phyloP scores from a whole-genome alignment of 2,329 filamentous ascomycete species.

The Trichoderma asperellum region DNA sequence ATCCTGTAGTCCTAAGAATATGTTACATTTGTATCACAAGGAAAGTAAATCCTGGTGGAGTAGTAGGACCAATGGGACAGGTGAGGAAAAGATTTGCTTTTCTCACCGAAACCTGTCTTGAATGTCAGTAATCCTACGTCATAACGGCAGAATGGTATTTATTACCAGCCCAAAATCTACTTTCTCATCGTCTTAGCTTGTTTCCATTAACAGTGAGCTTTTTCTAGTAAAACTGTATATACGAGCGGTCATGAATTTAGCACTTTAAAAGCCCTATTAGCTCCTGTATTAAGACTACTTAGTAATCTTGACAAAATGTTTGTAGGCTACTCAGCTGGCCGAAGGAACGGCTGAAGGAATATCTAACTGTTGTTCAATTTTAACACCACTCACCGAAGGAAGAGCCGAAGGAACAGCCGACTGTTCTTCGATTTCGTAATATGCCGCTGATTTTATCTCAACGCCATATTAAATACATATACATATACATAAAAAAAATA shows the following conservation, averaged over 20 bases:
- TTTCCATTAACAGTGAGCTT: not conserved
- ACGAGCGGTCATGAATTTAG: not conserved
- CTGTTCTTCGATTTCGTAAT: not conserved
- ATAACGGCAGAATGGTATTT: not conserved
- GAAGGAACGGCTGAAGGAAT: not conserved
- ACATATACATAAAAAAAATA: too few species aligned
- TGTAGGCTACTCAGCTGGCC: too few species aligned
- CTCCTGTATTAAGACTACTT: not conserved
- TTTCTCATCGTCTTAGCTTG: not conserved
- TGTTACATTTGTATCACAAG: not conserved
- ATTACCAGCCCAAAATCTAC: not conserved
- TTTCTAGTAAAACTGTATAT: not conserved
- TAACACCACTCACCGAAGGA: not conserved
- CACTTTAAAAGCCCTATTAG: not conserved
- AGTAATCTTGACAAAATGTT: not conserved
- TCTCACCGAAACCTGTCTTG: not conserved
- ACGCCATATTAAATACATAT: too few species aligned
- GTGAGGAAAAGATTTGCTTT: not conserved
- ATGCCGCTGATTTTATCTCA: too few species aligned
- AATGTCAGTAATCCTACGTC: not conserved
- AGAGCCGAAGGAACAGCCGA: not conserved
- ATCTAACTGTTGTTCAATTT: not conserved
- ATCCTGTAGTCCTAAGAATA: not conserved
- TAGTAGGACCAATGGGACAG: not conserved
- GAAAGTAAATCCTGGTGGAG: not conserved